Evolutionary conservation across 2,329 filamentous ascomycete genomes (phyloP).

Genomic region (Exophiala oligosperma): DNA sequence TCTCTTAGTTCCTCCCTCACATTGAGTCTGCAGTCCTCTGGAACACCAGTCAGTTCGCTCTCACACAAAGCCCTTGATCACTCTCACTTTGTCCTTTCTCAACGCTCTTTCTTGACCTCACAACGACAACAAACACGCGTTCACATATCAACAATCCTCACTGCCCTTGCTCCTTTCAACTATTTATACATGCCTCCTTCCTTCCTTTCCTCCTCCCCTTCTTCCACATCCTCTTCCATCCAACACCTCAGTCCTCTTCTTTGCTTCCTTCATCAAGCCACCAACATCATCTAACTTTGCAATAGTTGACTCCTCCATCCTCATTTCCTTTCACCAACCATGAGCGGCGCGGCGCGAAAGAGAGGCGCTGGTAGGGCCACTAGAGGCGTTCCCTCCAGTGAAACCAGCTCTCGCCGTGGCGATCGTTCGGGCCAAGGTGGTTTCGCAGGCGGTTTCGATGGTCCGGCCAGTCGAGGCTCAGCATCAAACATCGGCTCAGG

Average conservation of each 20-base stretch:
- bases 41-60: too few species aligned
- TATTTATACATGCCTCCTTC: neutral
- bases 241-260: neutral
- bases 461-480: conserved; percentile 28
- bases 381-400: conserved; percentile 31
- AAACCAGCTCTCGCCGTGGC: conserved; percentile 28
- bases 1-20: too few species aligned
- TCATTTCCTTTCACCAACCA: conserved; percentile 4
- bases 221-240: neutral
- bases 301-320: neutral
- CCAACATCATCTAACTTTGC: neutral
- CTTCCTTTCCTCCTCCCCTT: neutral
- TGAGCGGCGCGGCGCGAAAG: conserved; percentile 27
- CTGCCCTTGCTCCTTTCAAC: neutral
- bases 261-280: neutral
- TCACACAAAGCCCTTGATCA: too few species aligned
- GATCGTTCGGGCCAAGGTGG: conserved; percentile 10
- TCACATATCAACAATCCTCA: neutral
- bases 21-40: too few species aligned
- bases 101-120: neutral
- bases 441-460: conserved; percentile 26
- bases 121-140: conserved; percentile 1
- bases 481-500: conserved; percentile 20
- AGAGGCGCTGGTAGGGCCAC: conserved; percentile 26
- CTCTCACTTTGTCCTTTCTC: neutral